Evolutionary conservation across 1,139 yeast species (phyloP), one percentile per base, ranked within the genome.

Genomic region (Hemisphaericaspora xylanilytica): DNA sequence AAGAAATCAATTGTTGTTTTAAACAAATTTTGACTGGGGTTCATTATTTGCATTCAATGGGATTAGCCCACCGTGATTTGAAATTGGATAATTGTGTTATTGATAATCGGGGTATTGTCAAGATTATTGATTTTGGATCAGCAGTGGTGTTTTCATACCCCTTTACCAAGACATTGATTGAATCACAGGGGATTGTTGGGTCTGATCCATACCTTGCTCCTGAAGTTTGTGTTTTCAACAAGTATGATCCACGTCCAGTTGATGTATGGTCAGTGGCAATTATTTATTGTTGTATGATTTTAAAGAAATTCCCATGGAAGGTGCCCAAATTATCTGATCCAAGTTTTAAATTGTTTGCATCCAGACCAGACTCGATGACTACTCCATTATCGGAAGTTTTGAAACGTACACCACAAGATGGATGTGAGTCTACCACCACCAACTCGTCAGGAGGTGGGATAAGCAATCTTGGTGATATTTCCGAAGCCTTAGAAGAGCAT

Each of bases 221-320:
- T 0, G 97, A 90, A 62, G 96, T 90, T 12, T 78, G 95, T 50
- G 88, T 88, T 8, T 73, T 86, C 48, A 80, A 84, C 50, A 71
- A 72, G 46, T 90, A 90, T 57, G 96, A 87, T 60, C 96, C 97
- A 13, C 76, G 95, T 47, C 94, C 95, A 7, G 95, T 90, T 14
- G 97, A 90, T 62, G 85, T 90, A 26, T 90, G 97, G 97, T 86
- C 96, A 8, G 81, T 82, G 18, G 97, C 96, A 12, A 88, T 90
- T 43, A 87, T 90, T 33, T 87, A 85, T 59, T 88, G 96, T 53
- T 90, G 97, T 67, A 89, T 90, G 96, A 83, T 89, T 52, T 72
- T 90, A 62, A 84, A 90, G 60, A 85, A 90, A 61, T 90, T 90
- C 63, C 97, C 97, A 9, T 89, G 97, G 97, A 89, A 88, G 59